phyloP scores from a whole-genome alignment of 345 rosid species.

The Erysimum cheiranthoides region DNA sequence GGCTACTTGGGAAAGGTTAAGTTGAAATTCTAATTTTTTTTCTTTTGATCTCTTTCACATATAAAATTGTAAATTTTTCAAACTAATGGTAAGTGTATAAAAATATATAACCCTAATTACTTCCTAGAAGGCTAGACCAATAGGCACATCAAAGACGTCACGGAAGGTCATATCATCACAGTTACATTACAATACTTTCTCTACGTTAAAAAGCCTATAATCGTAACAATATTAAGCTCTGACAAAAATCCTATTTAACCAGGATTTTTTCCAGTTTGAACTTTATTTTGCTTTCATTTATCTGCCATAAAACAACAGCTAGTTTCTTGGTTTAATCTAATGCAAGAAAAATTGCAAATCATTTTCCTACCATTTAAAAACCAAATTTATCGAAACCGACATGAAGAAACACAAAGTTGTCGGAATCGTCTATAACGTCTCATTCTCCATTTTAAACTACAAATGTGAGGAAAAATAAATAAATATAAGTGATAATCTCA shows the following conservation, averaged over 20 bases:
- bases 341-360: not conserved
- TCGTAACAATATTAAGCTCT: not conserved
- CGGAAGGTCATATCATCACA: not conserved
- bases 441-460: no score
- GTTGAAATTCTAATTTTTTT: not conserved
- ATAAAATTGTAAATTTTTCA: not conserved
- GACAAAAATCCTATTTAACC: not conserved
- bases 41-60: no score
- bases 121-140: not conserved
- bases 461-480: no score
- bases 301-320: not conserved
- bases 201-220: not conserved
- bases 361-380: not conserved
- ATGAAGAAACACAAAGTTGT: no score
- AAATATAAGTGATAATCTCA: not conserved
- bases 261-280: no score
- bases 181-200: not conserved
- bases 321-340: not conserved
- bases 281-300: not conserved
- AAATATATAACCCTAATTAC: not conserved
- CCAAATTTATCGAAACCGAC: not conserved
- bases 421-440: no score
- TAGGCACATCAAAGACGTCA: slow-evolving; percentile 12
- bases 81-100: not conserved
- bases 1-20: slow-evolving; percentile 7